Percentiles rank a stretch among this genome's conserved stretches.
Evolutionary conservation across 2,329 filamentous ascomycete genomes (phyloP).

Genomic region (Aspergillus sp.): DNA sequence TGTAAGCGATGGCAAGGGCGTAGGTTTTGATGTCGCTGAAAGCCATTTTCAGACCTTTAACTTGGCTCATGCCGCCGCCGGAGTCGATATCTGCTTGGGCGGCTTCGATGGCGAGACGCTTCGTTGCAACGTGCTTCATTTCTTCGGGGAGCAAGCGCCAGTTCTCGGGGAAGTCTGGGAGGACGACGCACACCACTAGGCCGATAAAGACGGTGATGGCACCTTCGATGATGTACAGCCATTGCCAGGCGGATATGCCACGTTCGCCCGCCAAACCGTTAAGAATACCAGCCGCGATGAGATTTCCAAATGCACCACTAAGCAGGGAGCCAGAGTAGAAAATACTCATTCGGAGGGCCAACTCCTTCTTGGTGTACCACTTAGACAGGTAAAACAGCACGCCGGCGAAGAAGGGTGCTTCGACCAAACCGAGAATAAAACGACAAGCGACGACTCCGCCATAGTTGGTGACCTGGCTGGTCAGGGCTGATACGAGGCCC

Average conservation of each 20-base stretch:
- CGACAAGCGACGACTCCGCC: slow-evolving; percentile 46
- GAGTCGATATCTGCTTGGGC: slow-evolving; percentile 52
- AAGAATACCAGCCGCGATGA: slow-evolving; percentile 55
- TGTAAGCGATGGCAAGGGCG: slow-evolving; percentile 45
- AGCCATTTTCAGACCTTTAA: slow-evolving; percentile 52
- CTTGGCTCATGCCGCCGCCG: slow-evolving; percentile 48
- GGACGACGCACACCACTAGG: slow-evolving; percentile 30
- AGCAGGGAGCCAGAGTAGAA: slow-evolving; percentile 54
- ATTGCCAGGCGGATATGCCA: slow-evolving; percentile 41
- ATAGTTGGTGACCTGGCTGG: slow-evolving; percentile 44
- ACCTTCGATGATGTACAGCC: slow-evolving; percentile 44
- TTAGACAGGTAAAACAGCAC: slow-evolving; percentile 50
- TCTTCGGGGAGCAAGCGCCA: slow-evolving; percentile 46
- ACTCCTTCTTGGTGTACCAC: slow-evolving; percentile 55
- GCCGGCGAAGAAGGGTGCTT: slow-evolving; percentile 50
- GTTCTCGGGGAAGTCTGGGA: slow-evolving; percentile 47
- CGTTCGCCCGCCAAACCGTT: slow-evolving; percentile 36
- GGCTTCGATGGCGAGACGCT: slow-evolving; percentile 52
- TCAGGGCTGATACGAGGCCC: slow-evolving; percentile 47
- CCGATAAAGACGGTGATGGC: slow-evolving; percentile 36
- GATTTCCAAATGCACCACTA: slow-evolving; percentile 53
- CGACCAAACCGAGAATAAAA: slow-evolving; percentile 47
- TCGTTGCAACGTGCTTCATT: slow-evolving; percentile 48
- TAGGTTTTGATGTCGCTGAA: slow-evolving; percentile 53
- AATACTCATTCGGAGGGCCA: slow-evolving; percentile 52